A percentile compares a stretch with the other conserved stretches of the same genome.
Conservation (phyloP, 257 asterid species). For the Solanum etuberosum region DNA sequence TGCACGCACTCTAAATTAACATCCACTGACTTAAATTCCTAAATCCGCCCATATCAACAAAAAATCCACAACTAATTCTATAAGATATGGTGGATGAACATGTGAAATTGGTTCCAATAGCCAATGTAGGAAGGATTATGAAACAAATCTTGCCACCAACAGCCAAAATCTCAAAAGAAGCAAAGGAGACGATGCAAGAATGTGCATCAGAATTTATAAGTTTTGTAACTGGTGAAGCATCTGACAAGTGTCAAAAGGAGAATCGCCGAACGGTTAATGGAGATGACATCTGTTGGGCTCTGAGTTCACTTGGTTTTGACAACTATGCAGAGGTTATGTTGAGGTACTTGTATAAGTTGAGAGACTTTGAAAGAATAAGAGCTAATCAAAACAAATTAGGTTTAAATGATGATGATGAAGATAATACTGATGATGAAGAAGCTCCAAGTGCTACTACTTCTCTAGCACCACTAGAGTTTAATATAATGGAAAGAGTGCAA, state of each 20-base stretch:
- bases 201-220: constrained; percentile 66
- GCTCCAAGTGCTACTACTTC: background rate
- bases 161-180: constrained; percentile 67
- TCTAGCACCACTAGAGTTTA: background rate
- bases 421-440: background rate
- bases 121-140: constrained; percentile 74
- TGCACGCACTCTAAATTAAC: background rate
- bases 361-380: constrained; percentile 49
- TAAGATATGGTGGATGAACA: background rate
- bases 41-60: background rate
- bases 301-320: constrained; percentile 53
- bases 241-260: constrained; percentile 65
- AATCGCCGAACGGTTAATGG: constrained; percentile 62
- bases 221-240: constrained; percentile 63
- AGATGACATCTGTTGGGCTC: constrained; percentile 58
- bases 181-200: constrained; percentile 72
- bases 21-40: background rate
- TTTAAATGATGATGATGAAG: background rate
- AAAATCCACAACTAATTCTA: background rate
- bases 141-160: constrained; percentile 53
- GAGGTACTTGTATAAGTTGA: constrained; percentile 49
- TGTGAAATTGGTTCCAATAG: constrained; percentile 36
- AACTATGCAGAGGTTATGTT: constrained; percentile 39
- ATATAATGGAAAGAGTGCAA: background rate
- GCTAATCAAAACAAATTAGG: constrained; percentile 9